phyloP scores from a whole-genome alignment of 169 alveolate species.

The Cryptosporidium ryanae region DNA sequence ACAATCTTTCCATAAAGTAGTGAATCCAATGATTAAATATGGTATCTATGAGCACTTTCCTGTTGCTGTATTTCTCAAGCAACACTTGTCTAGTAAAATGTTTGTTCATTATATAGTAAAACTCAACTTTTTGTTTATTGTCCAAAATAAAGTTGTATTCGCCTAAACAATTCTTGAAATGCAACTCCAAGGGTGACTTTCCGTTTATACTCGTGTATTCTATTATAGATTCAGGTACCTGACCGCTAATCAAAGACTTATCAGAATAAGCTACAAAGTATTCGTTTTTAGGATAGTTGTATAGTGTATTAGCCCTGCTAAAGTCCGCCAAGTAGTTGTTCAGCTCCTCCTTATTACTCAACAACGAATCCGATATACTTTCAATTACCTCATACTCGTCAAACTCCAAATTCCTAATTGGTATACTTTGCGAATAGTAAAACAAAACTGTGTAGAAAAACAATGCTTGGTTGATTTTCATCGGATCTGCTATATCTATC shows the following conservation, averaged over 20 bases:
- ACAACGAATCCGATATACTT: background rate
- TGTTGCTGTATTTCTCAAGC: constrained; percentile 2
- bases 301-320: constrained; percentile 11
- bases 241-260: constrained; percentile 9
- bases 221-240: constrained; percentile 14
- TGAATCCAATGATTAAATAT: constrained; percentile 42
- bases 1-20: constrained; percentile 20
- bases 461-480: constrained; percentile 52
- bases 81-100: constrained; percentile 1
- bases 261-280: constrained; percentile 2
- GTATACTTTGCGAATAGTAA: constrained; percentile 22
- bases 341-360: background rate
- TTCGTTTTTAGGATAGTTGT: constrained; percentile 32
- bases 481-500: constrained; percentile 65
- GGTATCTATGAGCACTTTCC: constrained; percentile 22
- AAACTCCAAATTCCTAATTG: constrained; percentile 3
- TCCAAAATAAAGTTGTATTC: background rate
- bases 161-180: constrained; percentile 3
- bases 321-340: background rate
- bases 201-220: constrained; percentile 16
- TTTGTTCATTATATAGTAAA: constrained; percentile 14
- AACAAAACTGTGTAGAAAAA: constrained; percentile 37
- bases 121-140: background rate
- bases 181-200: constrained; percentile 13
- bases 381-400: constrained; percentile 21